Evolutionary conservation across 352 stramenopile species (phyloP).

Genomic region (Lagenidium giganteum): DNA sequence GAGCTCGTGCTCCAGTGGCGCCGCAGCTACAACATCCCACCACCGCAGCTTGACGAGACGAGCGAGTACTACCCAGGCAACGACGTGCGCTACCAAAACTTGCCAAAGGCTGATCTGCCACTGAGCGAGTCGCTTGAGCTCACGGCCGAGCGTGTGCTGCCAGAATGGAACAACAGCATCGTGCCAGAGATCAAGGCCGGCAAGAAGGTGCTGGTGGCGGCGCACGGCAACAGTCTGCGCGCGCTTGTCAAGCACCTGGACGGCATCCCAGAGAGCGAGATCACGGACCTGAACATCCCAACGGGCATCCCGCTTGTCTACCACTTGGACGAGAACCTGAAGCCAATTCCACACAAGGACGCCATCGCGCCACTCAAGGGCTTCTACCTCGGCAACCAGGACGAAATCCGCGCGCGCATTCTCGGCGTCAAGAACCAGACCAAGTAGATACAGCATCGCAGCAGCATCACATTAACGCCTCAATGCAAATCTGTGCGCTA

Average conservation of each 20-base stretch:
- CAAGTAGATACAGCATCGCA: no score
- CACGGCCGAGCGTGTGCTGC: slow-evolving; percentile 86
- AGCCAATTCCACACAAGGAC: slow-evolving; percentile 67
- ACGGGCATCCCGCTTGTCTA: slow-evolving; percentile 81
- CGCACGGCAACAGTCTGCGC: slow-evolving; percentile 90
- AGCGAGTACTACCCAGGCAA: slow-evolving; percentile 89
- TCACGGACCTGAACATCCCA: slow-evolving; percentile 91
- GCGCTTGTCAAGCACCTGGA: slow-evolving; percentile 93
- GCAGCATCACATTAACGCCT: no score
- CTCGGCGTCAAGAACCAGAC: slow-evolving; percentile 96
- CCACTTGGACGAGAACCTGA: slow-evolving; percentile 74
- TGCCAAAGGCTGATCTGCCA: slow-evolving; percentile 79
- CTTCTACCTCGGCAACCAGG: slow-evolving; percentile 90
- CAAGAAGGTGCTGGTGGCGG: slow-evolving; percentile 91
- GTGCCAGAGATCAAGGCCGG: slow-evolving; percentile 83
- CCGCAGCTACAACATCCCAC: slow-evolving; percentile 96
- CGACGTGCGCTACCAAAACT: slow-evolving; percentile 86
- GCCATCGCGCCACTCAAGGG: slow-evolving; percentile 72
- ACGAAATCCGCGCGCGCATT: slow-evolving; percentile 94
- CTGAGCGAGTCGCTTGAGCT: slow-evolving; percentile 90
- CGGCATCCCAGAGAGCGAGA: slow-evolving; percentile 84
- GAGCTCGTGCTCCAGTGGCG: slow-evolving; percentile 94
- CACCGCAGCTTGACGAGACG: slow-evolving; percentile 86
- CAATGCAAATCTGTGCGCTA: no score
- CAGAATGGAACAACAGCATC: slow-evolving; percentile 88